A percentile compares a stretch with the other conserved stretches of the same genome.
phyloP scores from a whole-genome alignment of 1,284 basidiomycete genomes.

The Earliella scabrosa region DNA sequence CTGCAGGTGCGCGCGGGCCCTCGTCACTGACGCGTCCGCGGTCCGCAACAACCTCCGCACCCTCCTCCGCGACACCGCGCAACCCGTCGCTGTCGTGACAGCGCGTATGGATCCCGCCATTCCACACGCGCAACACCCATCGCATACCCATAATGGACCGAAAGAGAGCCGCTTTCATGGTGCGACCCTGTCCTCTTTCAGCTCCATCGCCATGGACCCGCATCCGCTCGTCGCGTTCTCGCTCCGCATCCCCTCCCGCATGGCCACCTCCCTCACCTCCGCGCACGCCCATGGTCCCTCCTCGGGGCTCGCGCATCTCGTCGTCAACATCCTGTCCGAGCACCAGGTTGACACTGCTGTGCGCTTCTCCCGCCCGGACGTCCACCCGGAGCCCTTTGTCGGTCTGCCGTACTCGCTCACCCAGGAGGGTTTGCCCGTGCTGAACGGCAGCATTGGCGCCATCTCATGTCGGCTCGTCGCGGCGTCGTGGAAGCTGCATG shows the following conservation, averaged over 20 bases:
- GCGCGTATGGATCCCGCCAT: slow-evolving; percentile 37
- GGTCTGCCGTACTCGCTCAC: slow-evolving; percentile 46
- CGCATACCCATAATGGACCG: background rate
- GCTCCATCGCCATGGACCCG: slow-evolving; percentile 89
- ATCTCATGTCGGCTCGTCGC: slow-evolving; percentile 48
- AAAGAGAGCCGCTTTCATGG: slow-evolving; percentile 63
- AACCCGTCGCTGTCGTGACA: slow-evolving; percentile 46
- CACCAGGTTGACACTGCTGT: slow-evolving; percentile 58
- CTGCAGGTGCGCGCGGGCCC: background rate
- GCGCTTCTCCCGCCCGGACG: slow-evolving; percentile 66
- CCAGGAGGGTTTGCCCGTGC: slow-evolving; percentile 58
- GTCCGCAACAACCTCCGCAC: slow-evolving; percentile 35
- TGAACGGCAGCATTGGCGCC: slow-evolving; percentile 61
- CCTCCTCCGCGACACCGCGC: slow-evolving; percentile 45
- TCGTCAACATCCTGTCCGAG: slow-evolving; percentile 72
- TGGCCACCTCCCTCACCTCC: slow-evolving; percentile 65
- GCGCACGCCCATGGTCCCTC: slow-evolving; percentile 24
- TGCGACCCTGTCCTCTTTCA: slow-evolving; percentile 90
- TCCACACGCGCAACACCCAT: background rate
- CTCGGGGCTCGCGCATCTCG: slow-evolving; percentile 48
- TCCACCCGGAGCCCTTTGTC: slow-evolving; percentile 61
- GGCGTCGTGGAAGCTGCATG: slow-evolving; percentile 40
- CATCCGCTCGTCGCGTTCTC: slow-evolving; percentile 87
- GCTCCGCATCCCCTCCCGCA: slow-evolving; percentile 85
- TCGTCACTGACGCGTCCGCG: slow-evolving; percentile 5